A percentile compares a stretch with the other conserved stretches of the same genome.
These are phyloP conservation scores for Panaeolus cyanescens DNA, from an alignment of 768 basidiomycete species.

Conservation along the genomic window DNA sequence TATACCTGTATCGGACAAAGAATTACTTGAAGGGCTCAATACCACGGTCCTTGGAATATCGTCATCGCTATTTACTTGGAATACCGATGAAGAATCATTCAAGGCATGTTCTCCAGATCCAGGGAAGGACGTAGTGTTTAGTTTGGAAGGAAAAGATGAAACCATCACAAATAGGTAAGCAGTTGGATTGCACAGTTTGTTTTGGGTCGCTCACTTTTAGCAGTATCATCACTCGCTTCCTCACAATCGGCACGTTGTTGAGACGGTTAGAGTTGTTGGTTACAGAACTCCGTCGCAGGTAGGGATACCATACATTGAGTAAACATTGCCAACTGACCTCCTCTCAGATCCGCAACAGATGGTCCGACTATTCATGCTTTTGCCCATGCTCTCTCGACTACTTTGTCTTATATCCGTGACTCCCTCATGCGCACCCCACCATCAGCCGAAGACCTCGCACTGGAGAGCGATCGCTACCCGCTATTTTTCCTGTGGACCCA, in stretches of 20 bases:
- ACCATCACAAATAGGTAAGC: conserved; percentile 57
- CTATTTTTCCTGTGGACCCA: conserved; percentile 50
- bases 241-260: conserved; percentile 66
- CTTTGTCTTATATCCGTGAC: conserved; percentile 53
- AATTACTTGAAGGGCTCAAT: conserved; percentile 55
- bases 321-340: not conserved
- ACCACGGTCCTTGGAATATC: conserved; percentile 67
- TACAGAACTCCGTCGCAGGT: conserved; percentile 52
- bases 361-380: conserved; percentile 67
- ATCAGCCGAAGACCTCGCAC: conserved; percentile 19
- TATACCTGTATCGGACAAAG: conserved; percentile 44
- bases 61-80: conserved; percentile 69
- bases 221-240: conserved; percentile 63
- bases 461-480: conserved; percentile 16
- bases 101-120: conserved; percentile 39
- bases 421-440: conserved; percentile 43
- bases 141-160: conserved; percentile 58
- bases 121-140: conserved; percentile 28
- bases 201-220: not conserved
- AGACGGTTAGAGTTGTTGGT: conserved; percentile 66
- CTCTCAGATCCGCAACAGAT: conserved; percentile 42
- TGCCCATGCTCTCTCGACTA: conserved; percentile 61
- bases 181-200: not conserved
- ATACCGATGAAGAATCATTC: conserved; percentile 56
- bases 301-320: conserved; percentile 5